phyloP scores from a whole-genome alignment of 208 protist genomes.

The Leishmania lainsoni region DNA sequence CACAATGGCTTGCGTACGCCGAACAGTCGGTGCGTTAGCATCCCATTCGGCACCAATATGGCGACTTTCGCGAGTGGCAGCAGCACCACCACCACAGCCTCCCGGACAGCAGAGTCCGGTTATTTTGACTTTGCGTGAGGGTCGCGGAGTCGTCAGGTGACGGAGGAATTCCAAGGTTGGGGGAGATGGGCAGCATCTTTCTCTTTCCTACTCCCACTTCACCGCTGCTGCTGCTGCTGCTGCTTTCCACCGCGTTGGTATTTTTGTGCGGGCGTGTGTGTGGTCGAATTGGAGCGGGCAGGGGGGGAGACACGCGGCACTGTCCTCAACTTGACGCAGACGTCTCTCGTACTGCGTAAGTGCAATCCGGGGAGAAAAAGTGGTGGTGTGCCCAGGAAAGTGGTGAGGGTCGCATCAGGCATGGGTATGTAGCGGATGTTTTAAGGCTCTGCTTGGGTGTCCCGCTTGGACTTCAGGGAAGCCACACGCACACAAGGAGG shows the following conservation, averaged over 20 bases:
- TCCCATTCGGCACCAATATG: conserved; percentile 24
- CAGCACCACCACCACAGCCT: conserved; percentile 1
- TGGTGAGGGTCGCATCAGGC: not conserved
- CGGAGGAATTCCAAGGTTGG: not conserved
- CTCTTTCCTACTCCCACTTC: not conserved
- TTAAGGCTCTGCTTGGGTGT: not conserved
- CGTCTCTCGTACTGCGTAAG: not conserved
- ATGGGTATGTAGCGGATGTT: not conserved
- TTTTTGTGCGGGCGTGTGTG: not conserved
- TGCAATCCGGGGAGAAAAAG: not conserved
- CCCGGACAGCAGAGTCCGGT: conserved; percentile 12
- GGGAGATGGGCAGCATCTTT: not conserved
- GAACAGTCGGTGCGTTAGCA: conserved; percentile 33
- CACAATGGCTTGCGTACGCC: conserved; percentile 20
- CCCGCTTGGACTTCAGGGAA: not conserved
- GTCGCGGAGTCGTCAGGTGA: not conserved
- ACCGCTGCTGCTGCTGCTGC: not conserved
- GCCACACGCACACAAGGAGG: not conserved
- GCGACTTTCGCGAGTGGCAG: conserved; percentile 5
- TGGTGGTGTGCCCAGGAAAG: too few relatives aligned
- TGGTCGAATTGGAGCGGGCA: too few relatives aligned
- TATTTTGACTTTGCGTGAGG: conserved; percentile 34
- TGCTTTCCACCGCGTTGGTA: not conserved
- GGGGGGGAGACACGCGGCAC: not conserved
- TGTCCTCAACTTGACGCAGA: not conserved